Evolutionary conservation across 768 basidiomycete species (phyloP), one percentile per base, ranked within the genome.

Genomic region (Suillus discolor): DNA sequence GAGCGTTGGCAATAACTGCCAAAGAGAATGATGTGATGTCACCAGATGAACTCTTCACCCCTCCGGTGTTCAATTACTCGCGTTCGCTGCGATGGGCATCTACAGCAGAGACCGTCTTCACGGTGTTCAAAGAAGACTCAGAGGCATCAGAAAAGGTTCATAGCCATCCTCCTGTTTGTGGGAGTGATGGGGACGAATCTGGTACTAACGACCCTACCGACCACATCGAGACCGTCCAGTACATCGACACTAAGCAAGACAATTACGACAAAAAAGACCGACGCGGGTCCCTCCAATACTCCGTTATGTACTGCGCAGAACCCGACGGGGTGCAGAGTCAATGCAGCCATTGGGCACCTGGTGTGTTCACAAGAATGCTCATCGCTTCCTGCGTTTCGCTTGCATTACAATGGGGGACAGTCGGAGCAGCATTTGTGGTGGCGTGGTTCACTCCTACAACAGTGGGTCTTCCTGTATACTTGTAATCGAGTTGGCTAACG

Each of bases 371-470:
- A 34, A 63, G 74, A 44, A 68, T 74, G 25, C 16, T 63, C 13
- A 47, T 71, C 36, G 74, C 75, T 18, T 70, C 74, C 8, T 9
- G 66, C 11, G 47, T 65, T 13, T 69, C 72, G 16, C 61, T 75
- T 7, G 57, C 62, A 12, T 53, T 75, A 36, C 73, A 75, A 64
- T 76, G 74, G 75, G 68, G 65, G 9, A 72, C 73, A 3, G 62
- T 66, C 15, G 73, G 74, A 16, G 71, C 71, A 2, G 73, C 75
- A 8, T 44, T 72, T 34, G 18, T 72, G 20, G 68, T 72, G 6
- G 70, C 69, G 18, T 69, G 67, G 62, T 70, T 68, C 51, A 75
- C 75, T 3, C 75, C 75, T 18, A 75, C 74, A 6, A 68, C 67
- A 9, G 62, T 53, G 31, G 13, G 25, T 36, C 47, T 28, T 44